A percentile compares a stretch with the other conserved stretches of the same genome.
phyloP scores from a whole-genome alignment of 148 eudicot species.

The Spergularia bocconei region DNA sequence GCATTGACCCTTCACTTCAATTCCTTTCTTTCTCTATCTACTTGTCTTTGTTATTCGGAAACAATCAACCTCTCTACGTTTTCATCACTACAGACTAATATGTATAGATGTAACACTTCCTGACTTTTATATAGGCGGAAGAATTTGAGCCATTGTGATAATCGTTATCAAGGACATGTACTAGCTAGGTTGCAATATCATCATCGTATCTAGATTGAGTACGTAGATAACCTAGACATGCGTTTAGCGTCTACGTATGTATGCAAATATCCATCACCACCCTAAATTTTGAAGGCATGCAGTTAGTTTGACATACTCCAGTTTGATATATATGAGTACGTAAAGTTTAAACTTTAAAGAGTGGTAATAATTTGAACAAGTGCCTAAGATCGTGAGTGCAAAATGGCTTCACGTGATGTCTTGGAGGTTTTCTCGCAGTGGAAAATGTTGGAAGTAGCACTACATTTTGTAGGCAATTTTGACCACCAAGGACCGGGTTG shows the following conservation, averaged over 20 bases:
- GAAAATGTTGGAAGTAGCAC: constrained; percentile 13
- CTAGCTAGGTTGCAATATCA: background rate
- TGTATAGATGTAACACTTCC: too few species aligned
- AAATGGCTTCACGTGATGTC: constrained; percentile 11
- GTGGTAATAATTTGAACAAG: background rate
- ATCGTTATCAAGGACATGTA: background rate
- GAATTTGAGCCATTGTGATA: too few species aligned
- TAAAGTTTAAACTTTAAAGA: background rate
- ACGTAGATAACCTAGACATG: too few species aligned
- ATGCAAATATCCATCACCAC: too few species aligned
- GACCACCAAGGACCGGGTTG: constrained; percentile 2
- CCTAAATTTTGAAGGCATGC: background rate
- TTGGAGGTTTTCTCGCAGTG: constrained; percentile 2
- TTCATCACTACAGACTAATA: too few species aligned
- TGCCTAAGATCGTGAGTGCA: constrained; percentile 3
- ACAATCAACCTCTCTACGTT: too few species aligned
- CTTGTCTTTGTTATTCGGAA: background rate
- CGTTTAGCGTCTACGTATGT: too few species aligned
- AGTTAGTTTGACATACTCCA: background rate
- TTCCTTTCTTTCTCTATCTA: background rate
- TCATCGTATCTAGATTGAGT: too few species aligned
- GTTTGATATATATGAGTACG: background rate
- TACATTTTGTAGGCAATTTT: constrained; percentile 2
- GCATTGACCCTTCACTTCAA: background rate
- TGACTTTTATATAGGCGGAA: too few species aligned